Evolutionary conservation across 331 rosid species (phyloP), one percentile per base, ranked within the genome.

Genomic region (Stylosanthes scabra): DNA sequence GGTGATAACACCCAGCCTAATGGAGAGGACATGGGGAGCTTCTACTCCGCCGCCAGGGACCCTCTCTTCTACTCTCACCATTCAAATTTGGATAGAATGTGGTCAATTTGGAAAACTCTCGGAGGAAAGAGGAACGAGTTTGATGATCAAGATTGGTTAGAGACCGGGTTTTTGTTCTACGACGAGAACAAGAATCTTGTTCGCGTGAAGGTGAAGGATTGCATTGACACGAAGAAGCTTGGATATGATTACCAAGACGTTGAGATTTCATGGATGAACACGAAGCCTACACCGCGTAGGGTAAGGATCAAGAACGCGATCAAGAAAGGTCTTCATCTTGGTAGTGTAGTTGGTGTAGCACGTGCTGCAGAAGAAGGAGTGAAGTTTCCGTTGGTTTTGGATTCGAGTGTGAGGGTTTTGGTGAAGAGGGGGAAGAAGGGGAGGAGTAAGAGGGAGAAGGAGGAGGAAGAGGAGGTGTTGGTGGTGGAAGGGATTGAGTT

Each of bases 21-120:
- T 52, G 2, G 13, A 0, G 92, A 90, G 56, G 39, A 90, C 84
- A 90, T 87, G 92, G 96, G 96, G 2, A 75, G 39, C 49, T 78
- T 90, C 68, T 87, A 87, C 62, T 80, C 93, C 0, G 90, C 96
- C 0, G 93, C 67, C 5, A 57, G 88, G 7, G 96, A 90, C 52
- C 96, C 96, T 9, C 73, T 90, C 8, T 90, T 90, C 72, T 90
- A 3, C 42, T 64, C 88, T 11, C 91, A 90, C 13, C 93, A 87
- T 57, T 67, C 89, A 2, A 90, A 90, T 40, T 34, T 90, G 0
- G 96, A 90, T 9, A 77, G 96, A 12, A 3, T 90, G 70, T 87
- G 96, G 96, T 28, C 42, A 2, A 2, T 90, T 0, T 87, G 91
- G 96, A 90, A 83, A 44, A 82, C 85, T 0, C 54, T 90, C 0